Base-by-base conservation (phyloP, 352 stramenopile genomes). In the Globisporangium irregulare region DNA sequence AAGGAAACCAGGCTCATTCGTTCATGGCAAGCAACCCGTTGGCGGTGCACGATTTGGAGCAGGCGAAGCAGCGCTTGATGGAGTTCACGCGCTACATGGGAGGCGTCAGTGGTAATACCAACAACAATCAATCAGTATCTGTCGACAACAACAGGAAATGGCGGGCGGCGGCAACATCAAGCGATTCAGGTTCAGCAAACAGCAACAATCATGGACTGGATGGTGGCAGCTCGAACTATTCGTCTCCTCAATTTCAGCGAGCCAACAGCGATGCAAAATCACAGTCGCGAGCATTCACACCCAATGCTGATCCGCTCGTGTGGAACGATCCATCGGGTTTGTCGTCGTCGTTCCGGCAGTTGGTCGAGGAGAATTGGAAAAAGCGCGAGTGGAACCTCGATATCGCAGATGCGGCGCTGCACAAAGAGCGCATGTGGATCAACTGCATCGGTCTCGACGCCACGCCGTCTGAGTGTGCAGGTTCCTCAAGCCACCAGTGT, bases 331-430 rank as follows among this genome's bases (percentile, higher is more conserved):
- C 83, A 10, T 86, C 84, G 2, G 81, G 81, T 7, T 68, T 92
- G 9, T 75, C 81, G 25, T 73, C 80, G 36, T 65, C 77, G 14
- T 78, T 92, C 32, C 62, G 84, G 4, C 69, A 80, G 36, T 71
- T 90, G 9, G 71, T 92, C 4, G 84, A 92, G 56, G 77, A 76
- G 4, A 84, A 90, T 41, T 92, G 82, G 84, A 56, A 77, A 55
- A 70, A 72, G 34, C 70, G 70, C 56, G 70, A 78, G 54, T 71
- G 73, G 56, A 36, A 57, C 58, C 8, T 66, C 15, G 62, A 60
- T 2, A 55, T 60, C 38, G 62, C 63, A 7, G 64, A 68, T 29
- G 62, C 69, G 0, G 64, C 66, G n/a, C 34, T 82, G 5, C 76
- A 73, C 53, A 77, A 76, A 24, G 76, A 86, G 57, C 76, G 79